Percentiles rank a stretch among this genome's conserved stretches.
phyloP scores from a whole-genome alignment of 164 flowering plant species.

The Umbilicus rupestris region DNA sequence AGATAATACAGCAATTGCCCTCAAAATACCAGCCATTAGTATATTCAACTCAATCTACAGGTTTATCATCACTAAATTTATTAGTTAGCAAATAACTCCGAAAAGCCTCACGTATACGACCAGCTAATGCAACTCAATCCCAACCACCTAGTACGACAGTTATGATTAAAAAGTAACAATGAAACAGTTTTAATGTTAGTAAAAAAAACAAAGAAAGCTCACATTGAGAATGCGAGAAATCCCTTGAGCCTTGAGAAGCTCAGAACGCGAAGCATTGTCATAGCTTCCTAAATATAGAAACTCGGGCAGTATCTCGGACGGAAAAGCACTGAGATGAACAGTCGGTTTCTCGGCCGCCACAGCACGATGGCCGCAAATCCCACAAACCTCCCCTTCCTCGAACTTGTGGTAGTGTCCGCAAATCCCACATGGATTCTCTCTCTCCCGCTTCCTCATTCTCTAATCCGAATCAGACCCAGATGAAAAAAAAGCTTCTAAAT shows the following conservation, averaged over 20 bases:
- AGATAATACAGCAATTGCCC: too few species aligned
- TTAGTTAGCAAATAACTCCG: too few species aligned
- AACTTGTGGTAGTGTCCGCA: constrained; percentile 99
- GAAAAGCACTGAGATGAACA: constrained; percentile 57
- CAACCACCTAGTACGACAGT: too few species aligned
- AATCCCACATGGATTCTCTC: constrained; percentile 90
- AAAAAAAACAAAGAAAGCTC: constrained; percentile 13
- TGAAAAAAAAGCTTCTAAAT: not conserved
- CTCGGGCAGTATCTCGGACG: constrained; percentile 82
- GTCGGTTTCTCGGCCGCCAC: constrained; percentile 27
- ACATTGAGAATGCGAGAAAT: constrained; percentile 86
- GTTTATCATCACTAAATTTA: not conserved
- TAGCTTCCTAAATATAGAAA: constrained; percentile 89
- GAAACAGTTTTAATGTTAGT: not conserved
- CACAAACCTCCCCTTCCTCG: constrained; percentile 89
- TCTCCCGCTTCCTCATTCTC: constrained; percentile 85
- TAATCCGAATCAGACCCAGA: not conserved
- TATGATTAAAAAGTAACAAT: too few species aligned
- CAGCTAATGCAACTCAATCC: too few species aligned
- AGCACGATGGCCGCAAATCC: constrained; percentile 83
- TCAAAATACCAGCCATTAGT: too few species aligned
- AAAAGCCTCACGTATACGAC: too few species aligned
- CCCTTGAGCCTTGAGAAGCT: constrained; percentile 86
- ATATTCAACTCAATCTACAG: too few species aligned
- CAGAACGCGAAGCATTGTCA: constrained; percentile 87